Percentiles rank a stretch among this genome's conserved stretches.
Evolutionary conservation across 179 eudicot species (phyloP).

Genomic region (Gypsophila paniculata): DNA sequence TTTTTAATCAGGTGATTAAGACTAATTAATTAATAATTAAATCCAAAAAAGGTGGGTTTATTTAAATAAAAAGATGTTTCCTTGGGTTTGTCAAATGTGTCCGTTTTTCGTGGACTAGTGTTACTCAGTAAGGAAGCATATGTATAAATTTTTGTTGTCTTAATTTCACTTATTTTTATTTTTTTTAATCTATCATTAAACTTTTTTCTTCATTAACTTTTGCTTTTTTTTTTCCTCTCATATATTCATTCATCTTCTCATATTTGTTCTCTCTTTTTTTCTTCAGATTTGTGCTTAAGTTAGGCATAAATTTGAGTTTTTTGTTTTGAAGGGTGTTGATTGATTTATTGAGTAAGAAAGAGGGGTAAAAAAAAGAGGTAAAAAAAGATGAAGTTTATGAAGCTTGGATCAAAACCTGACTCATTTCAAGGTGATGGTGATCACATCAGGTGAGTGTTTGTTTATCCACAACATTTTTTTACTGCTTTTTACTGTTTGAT

Average conservation of each 20-base stretch:
- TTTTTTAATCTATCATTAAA: not conserved
- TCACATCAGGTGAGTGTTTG: conserved; percentile 33
- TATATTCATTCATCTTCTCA: not conserved
- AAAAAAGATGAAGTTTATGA: conserved; percentile 51
- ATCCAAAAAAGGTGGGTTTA: conserved; percentile 10
- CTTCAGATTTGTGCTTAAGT: not conserved
- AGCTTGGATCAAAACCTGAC: conserved; percentile 56
- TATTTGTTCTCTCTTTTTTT: not conserved
- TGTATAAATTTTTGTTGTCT: conserved; percentile 14
- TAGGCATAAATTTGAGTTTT: conserved; percentile 12
- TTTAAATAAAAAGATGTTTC: conserved; percentile 29
- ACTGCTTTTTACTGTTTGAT: conserved; percentile 28
- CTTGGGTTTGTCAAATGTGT: conserved; percentile 33
- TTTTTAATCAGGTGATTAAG: not conserved
- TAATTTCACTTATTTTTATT: not conserved
- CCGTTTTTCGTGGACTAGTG: conserved; percentile 43
- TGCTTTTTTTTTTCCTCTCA: not conserved
- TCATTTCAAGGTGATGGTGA: conserved; percentile 51
- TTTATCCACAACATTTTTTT: not conserved
- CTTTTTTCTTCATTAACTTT: not conserved
- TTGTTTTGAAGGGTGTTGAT: conserved; percentile 7
- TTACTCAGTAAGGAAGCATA: conserved; percentile 39
- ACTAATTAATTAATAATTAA: not conserved
- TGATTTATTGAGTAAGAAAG: not conserved
- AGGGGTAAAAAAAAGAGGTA: conserved; percentile 6